Conservation (phyloP, 768 basidiomycete species). For the Xanthoconium stramineum region DNA sequence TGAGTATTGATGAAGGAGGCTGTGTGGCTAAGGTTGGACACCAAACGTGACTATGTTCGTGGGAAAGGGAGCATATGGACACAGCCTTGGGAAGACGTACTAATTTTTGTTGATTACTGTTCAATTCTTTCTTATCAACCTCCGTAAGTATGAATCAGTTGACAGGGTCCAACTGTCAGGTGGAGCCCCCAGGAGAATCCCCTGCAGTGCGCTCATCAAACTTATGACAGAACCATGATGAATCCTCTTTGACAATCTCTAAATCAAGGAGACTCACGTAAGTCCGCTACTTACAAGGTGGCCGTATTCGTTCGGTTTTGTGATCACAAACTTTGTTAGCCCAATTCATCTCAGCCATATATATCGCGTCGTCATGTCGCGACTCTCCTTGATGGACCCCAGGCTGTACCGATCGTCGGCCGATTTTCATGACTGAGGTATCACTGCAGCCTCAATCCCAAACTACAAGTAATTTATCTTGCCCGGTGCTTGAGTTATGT, state of each 20-base stretch:
- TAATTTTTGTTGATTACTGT: constrained; percentile 14
- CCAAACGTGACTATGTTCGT: constrained; percentile 16
- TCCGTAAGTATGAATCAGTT: constrained; percentile 22
- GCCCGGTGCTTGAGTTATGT: background rate
- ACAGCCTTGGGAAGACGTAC: constrained; percentile 19
- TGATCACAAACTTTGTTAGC: constrained; percentile 10
- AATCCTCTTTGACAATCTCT: constrained; percentile 17
- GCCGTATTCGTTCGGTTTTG: constrained; percentile 6
- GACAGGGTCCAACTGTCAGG: constrained; percentile 27
- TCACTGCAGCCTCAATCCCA: background rate
- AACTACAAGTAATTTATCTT: background rate
- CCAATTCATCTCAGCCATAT: constrained; percentile 4
- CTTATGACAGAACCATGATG: constrained; percentile 25
- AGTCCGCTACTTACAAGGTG: constrained; percentile 7
- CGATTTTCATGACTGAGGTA: background rate
- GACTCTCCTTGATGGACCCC: background rate
- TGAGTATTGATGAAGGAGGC: constrained; percentile 4
- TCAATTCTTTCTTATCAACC: constrained; percentile 22
- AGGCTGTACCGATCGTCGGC: background rate
- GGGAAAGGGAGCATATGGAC: constrained; percentile 15
- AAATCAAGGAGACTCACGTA: constrained; percentile 23
- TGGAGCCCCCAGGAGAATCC: constrained; percentile 8
- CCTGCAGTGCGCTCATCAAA: constrained; percentile 18
- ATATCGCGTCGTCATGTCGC: constrained; percentile 17
- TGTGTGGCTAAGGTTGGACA: constrained; percentile 12